Base-by-base conservation (phyloP, 768 basidiomycete species). In the Russula vinacea region DNA sequence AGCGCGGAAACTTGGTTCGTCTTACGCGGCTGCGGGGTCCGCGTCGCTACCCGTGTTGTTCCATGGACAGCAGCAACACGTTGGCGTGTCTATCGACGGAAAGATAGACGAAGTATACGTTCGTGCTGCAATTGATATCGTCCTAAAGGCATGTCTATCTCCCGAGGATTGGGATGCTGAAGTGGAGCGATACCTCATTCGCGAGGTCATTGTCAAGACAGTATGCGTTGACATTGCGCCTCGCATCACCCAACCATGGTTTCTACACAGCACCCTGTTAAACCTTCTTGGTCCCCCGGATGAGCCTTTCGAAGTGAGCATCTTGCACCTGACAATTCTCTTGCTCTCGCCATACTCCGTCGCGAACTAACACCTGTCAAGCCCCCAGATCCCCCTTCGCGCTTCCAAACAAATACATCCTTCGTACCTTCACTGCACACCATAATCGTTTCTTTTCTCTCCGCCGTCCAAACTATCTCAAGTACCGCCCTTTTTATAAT, bases 221-320 rank as follows among this genome's bases (percentile, higher is more conserved):
- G 76, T 98, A 7, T 76, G 89, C 29, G 71, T 89, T 24, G 72
- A 69, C 19, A 68, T 78, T 4, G 72, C 76, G 29, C 86, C 87
- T 35, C 86, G 83, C 68, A 73, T 96, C 56, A 83, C 85, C 7
- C 89, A 97, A 72, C 89, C 91, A 0, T 98, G 95, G 94, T 98
- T 97, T 73, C 82, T 96, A 52, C 86, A 93, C 62, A 85, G 80
- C 70, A 71, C 81, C 3, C 78, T 89, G 13, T 78, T 95, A 40
- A 85, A 86, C 69, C 73, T 88, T 3, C 75, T 96, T 13, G 88
- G 84, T 8, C 77, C 80, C 29, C 40, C 47, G 1, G 66, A 67
- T 16, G 62, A 49, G 3, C 50, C 37, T 39, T 4, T 67, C 37
- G 26, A 42, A 16, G 67, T 68, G 61, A 62, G 65, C 32, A 22